Evolutionary conservation across 2,329 filamentous ascomycete genomes (phyloP).

Genomic region (Botryotinia calthae): DNA sequence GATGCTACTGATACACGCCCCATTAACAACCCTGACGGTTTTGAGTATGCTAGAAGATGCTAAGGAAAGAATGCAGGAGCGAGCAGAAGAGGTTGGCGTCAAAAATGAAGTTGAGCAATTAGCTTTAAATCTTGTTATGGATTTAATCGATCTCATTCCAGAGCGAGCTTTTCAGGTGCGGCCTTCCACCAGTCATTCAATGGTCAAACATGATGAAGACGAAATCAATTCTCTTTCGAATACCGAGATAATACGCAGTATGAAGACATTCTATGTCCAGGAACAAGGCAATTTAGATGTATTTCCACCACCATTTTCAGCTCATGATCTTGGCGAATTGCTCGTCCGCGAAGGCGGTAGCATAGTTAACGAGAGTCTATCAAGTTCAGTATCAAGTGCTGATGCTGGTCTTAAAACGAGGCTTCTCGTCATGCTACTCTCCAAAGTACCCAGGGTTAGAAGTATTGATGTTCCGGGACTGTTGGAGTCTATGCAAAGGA

Average conservation of each 20-base stretch:
- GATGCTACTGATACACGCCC: conserved; percentile 85
- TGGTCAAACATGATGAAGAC: conserved; percentile 32
- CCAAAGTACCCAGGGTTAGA: conserved; percentile 49
- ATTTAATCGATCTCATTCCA: conserved; percentile 62
- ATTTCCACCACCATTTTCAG: conserved; percentile 56
- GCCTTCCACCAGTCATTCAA: conserved; percentile 33
- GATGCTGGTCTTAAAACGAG: conserved; percentile 58
- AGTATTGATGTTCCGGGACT: conserved; percentile 49
- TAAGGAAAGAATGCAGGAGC: conserved; percentile 40
- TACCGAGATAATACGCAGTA: conserved; percentile 56
- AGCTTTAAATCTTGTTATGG: conserved; percentile 51
- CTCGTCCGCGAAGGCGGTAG: conserved; percentile 59
- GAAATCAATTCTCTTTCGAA: conserved; percentile 41
- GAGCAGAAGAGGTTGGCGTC: conserved; percentile 30
- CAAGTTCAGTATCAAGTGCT: conserved; percentile 42
- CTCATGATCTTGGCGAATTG: conserved; percentile 56
- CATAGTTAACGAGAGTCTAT: conserved; percentile 50
- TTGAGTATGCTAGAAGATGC: conserved; percentile 56
- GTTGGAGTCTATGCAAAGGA: conserved; percentile 51
- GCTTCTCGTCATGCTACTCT: conserved; percentile 56
- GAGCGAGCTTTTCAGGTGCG: conserved; percentile 56
- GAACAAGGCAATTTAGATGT: conserved; percentile 69
- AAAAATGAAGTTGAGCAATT: conserved; percentile 32
- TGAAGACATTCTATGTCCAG: conserved; percentile 65
- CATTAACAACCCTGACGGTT: conserved; percentile 67